Conservation (phyloP, 2,329 filamentous ascomycete genomes). For the Colletotrichum salicis region DNA sequence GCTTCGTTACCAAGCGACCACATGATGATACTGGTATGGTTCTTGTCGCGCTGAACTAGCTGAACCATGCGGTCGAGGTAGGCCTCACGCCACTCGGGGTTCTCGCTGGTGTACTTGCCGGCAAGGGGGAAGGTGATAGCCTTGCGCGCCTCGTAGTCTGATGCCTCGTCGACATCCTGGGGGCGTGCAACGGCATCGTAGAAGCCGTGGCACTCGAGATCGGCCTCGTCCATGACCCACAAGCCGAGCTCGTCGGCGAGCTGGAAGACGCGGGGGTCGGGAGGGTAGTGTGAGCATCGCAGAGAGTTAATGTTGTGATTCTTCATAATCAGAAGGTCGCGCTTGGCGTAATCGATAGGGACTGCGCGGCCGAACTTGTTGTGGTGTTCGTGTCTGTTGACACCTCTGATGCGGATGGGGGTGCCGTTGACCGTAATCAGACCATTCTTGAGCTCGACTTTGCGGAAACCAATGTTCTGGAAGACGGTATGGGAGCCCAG, state of each 20-base stretch:
- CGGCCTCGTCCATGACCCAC: slow-evolving; percentile 66
- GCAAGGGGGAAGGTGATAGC: slow-evolving; percentile 64
- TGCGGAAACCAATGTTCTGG: slow-evolving; percentile 72
- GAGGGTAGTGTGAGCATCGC: slow-evolving; percentile 75
- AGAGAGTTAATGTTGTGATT: slow-evolving; percentile 77
- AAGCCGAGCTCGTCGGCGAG: slow-evolving; percentile 74
- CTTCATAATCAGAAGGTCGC: slow-evolving; percentile 76
- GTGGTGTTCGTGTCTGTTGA: slow-evolving; percentile 79
- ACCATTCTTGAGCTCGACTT: slow-evolving; percentile 70
- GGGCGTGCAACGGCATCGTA: slow-evolving; percentile 61
- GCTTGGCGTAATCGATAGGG: slow-evolving; percentile 68
- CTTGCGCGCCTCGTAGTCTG: slow-evolving; percentile 71
- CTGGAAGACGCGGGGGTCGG: slow-evolving; percentile 68
- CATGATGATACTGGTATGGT: slow-evolving; percentile 76
- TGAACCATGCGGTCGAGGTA: slow-evolving; percentile 76
- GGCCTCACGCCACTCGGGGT: slow-evolving; percentile 68
- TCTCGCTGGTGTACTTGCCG: slow-evolving; percentile 69
- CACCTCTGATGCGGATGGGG: slow-evolving; percentile 69
- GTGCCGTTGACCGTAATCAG: slow-evolving; percentile 72
- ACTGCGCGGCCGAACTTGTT: slow-evolving; percentile 71
- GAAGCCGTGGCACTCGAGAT: slow-evolving; percentile 65
- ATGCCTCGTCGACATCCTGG: slow-evolving; percentile 62
- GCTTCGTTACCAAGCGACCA: slow-evolving; percentile 81
- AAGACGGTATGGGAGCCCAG: slow-evolving; percentile 53
- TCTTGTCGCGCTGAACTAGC: slow-evolving; percentile 75